Evolutionary conservation across 2,329 filamentous ascomycete species (phyloP).

Genomic region (Truncatella angustata): DNA sequence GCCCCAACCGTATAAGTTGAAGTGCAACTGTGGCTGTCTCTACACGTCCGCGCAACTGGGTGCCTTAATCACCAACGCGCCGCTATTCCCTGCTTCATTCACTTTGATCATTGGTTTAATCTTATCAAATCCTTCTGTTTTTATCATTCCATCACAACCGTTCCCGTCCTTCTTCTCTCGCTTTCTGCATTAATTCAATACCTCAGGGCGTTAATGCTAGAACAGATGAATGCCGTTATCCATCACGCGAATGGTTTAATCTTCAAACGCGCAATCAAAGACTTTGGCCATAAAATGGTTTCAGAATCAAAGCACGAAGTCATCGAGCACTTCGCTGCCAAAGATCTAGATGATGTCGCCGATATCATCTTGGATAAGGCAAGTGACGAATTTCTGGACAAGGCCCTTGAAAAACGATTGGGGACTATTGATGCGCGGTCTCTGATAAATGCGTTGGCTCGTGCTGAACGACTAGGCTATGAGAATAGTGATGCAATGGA

Average conservation of each 20-base stretch:
- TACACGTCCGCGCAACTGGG: no score
- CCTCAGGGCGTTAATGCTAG: neutral
- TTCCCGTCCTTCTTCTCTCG: no score
- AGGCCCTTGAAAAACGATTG: conserved; percentile 49
- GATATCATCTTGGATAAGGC: conserved; percentile 43
- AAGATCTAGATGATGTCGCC: conserved; percentile 45
- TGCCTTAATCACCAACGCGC: no score
- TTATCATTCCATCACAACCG: neutral
- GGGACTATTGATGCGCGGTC: conserved; percentile 52
- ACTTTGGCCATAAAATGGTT: conserved; percentile 46
- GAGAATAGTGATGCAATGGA: conserved; percentile 49
- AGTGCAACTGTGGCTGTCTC: no score
- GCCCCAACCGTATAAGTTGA: no score
- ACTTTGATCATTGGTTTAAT: no score
- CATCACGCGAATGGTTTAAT: conserved; percentile 39
- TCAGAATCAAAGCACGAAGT: conserved; percentile 39
- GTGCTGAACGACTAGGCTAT: conserved; percentile 57
- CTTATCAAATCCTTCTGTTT: neutral
- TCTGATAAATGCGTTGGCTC: conserved; percentile 55
- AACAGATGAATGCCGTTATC: conserved; percentile 48
- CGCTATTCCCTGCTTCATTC: no score
- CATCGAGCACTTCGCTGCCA: conserved; percentile 34
- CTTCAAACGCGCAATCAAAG: conserved; percentile 36
- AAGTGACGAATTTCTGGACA: conserved; percentile 50
- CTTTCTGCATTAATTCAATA: neutral